phyloP scores from a whole-genome alignment of 2,329 filamentous ascomycete species.

The Hymenoscyphus linearis region DNA sequence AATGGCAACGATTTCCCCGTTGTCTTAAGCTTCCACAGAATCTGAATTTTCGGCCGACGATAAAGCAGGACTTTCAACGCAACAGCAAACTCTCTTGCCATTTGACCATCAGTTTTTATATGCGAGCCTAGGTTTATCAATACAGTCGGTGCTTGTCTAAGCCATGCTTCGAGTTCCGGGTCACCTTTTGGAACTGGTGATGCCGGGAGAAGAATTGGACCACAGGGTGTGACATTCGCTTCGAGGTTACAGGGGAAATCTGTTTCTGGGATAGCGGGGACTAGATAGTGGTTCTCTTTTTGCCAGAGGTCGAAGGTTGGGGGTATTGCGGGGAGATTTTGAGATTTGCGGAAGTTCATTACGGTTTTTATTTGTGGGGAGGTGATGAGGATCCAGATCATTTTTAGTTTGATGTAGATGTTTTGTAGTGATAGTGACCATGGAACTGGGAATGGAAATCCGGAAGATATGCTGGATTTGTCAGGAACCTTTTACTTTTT shows the following conservation, averaged over 20 bases:
- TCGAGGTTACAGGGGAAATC: conserved; percentile 38
- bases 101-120: conserved; percentile 16
- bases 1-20: conserved; percentile 8
- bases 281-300: conserved; percentile 27
- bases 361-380: conserved; percentile 22
- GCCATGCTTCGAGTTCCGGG: conserved; percentile 39
- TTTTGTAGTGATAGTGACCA: conserved; percentile 39
- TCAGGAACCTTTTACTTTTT: conserved; percentile 22
- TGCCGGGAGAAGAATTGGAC: conserved; percentile 40
- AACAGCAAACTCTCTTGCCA: conserved; percentile 36
- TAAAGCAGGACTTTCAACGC: conserved; percentile 36
- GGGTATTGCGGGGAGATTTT: conserved; percentile 22
- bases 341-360: conserved; percentile 24
- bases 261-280: conserved; percentile 19
- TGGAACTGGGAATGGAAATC: conserved; percentile 42
- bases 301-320: conserved; percentile 30
- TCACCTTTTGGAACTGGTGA: conserved; percentile 35
- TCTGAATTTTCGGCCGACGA: conserved; percentile 22
- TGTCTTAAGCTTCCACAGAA: conserved; percentile 35
- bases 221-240: conserved; percentile 39
- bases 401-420: conserved; percentile 34
- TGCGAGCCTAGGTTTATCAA: conserved; percentile 45
- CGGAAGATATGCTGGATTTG: conserved; percentile 37
- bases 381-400: conserved; percentile 20
- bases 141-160: conserved; percentile 38